phyloP scores from a whole-genome alignment of 2,329 filamentous ascomycete species.

The Mariannaea elegans region DNA sequence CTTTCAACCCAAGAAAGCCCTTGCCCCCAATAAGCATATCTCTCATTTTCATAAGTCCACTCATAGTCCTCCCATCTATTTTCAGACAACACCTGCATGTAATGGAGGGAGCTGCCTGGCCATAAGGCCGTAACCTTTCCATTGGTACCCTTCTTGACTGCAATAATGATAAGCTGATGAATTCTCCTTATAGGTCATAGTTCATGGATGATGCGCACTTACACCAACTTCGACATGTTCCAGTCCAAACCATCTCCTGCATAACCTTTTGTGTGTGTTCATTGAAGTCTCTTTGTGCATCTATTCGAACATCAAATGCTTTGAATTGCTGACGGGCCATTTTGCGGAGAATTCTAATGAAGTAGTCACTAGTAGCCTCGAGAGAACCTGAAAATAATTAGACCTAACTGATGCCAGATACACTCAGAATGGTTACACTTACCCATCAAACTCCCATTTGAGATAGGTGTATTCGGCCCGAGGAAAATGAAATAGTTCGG shows the following conservation, averaged over 20 bases:
- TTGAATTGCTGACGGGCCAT: constrained; percentile 32
- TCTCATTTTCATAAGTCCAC: constrained; percentile 31
- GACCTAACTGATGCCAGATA: background rate
- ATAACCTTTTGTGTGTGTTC: constrained; percentile 52
- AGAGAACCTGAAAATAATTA: constrained; percentile 27
- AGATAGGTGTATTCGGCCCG: constrained; percentile 44
- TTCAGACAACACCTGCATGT: constrained; percentile 51
- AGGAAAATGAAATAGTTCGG: constrained; percentile 43
- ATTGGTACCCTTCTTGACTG: constrained; percentile 42
- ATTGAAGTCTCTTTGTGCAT: constrained; percentile 57
- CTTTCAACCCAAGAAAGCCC: constrained; percentile 36
- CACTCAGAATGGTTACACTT: background rate
- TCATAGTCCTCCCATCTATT: constrained; percentile 39
- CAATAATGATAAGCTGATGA: background rate
- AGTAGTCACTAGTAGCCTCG: constrained; percentile 40
- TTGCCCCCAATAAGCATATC: constrained; percentile 34
- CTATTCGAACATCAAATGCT: constrained; percentile 32
- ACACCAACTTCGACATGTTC: constrained; percentile 54
- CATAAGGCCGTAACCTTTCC: constrained; percentile 53
- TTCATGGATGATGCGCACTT: constrained; percentile 33
- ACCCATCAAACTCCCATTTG: constrained; percentile 37
- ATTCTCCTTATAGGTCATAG: background rate
- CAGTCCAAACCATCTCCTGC: constrained; percentile 53
- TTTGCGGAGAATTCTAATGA: constrained; percentile 36
- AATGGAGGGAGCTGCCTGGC: constrained; percentile 56